Conservation (phyloP, 495 filamentous ascomycete genomes). For the Tirmania nivea region DNA sequence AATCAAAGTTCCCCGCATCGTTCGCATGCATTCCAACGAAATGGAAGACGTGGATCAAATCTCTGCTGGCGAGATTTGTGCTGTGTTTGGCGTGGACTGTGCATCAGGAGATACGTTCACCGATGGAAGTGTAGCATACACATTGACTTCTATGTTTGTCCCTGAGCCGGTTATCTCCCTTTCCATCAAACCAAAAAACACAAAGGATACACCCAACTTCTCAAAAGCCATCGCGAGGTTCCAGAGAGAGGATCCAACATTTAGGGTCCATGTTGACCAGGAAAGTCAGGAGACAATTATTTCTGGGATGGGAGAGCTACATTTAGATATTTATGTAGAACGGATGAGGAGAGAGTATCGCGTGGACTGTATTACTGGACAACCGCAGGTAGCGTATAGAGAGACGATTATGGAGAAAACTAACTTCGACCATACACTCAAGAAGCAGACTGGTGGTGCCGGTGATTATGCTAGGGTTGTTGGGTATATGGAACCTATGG, state of each 20-base stretch:
- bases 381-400: conserved; percentile 92
- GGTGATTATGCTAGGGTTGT: conserved; percentile 90
- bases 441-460: conserved; percentile 89
- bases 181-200: conserved; percentile 89
- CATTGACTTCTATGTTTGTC: conserved; percentile 94
- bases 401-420: conserved; percentile 66
- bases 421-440: conserved; percentile 80
- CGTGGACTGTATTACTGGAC: conserved; percentile 84
- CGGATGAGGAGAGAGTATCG: conserved; percentile 95
- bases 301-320: conserved; percentile 94
- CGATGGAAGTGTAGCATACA: conserved; percentile 78
- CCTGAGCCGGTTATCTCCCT: conserved; percentile 96
- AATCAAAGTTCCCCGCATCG: conserved; percentile 89
- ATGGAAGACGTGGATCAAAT: conserved; percentile 93
- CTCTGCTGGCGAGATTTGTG: conserved; percentile 91
- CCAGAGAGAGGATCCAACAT: conserved; percentile 96
- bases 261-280: conserved; percentile 74
- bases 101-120: conserved; percentile 97
- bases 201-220: conserved; percentile 83
- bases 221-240: conserved; percentile 97
- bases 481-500: conserved; percentile 79
- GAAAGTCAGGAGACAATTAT: conserved; percentile 94
- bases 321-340: conserved; percentile 94
- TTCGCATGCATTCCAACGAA: conserved; percentile 98
- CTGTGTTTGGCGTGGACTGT: conserved; percentile 95